Base-by-base conservation (phyloP, 2,329 filamentous ascomycete species). In the Stachybotrys chlorohalonatus region DNA sequence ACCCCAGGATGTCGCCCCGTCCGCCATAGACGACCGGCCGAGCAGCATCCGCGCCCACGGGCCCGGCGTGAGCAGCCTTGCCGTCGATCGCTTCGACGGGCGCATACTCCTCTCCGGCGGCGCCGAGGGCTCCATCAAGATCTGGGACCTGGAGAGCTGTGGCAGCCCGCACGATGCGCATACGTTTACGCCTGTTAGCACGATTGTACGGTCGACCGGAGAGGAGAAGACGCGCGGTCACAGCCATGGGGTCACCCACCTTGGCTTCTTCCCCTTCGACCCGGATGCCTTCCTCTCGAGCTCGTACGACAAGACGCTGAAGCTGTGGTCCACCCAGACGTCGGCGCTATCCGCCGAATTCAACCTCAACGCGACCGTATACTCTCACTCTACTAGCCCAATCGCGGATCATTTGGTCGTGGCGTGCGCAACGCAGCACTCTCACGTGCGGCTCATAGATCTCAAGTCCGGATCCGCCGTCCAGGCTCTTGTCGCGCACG, bases 361-460 rank as follows among this genome's bases (percentile, higher is more conserved):
- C 62, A 76, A 84, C 56, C 77, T 92, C 30, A 82, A 81, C 52
- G 80, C 82, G 5, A 85, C 85, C 36, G 76, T 90, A 51, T 90
- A 90, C 70, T 85, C 87, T 1, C 91, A 96, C 68, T 84, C 88
- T 0, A 79, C 89, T 31, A 95, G 91, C 1, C 80, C 85, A 47
- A 74, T 92, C 55, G 81, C 90, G 54, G 74, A 82, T 53, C 79
- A 91, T 64, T 77, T 95, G 0, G 80, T 96, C 5, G 88, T 96
- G 9, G 91, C 93, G 9, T 94, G 90, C 64, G 92, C 89, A 1
- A 95, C 91, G 0, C 90, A 95, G 59, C 85, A 94, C 66, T 89
- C 90, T 7, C 80, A 88, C 31, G 87, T 96, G 13, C 85, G 91
- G 15, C 81, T 97, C 7, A 83, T 96, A 6, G 93, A 97, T 66